These are phyloP conservation scores for Jacaranda copaia DNA, from an alignment of 257 asterid genomes.

Conservation along the genomic window DNA sequence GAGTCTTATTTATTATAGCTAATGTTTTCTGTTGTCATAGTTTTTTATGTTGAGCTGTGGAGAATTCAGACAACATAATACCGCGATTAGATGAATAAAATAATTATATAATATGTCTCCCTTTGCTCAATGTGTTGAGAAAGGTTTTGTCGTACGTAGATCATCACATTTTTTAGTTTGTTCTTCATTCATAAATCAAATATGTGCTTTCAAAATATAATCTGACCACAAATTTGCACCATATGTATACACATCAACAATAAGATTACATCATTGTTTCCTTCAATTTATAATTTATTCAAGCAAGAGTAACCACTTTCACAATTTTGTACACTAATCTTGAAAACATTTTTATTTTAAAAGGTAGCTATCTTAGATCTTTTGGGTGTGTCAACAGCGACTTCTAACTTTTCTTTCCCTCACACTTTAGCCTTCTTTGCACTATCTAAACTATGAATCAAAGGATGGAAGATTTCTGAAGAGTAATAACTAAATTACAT, in stretches of 20 bases:
- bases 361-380: too few species aligned
- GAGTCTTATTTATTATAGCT: not conserved
- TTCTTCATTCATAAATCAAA: constrained; percentile 29
- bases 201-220: not conserved
- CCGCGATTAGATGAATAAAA: too few species aligned
- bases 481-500: too few species aligned
- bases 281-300: constrained; percentile 25
- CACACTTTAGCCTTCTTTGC: too few species aligned
- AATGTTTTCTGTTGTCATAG: not conserved
- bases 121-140: too few species aligned
- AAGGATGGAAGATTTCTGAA: too few species aligned
- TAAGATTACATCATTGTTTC: constrained; percentile 27
- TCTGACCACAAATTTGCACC: not conserved
- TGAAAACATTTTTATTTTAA: not conserved
- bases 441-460: too few species aligned
- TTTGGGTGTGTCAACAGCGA: too few species aligned
- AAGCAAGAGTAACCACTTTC: constrained; percentile 29
- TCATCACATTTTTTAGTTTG: constrained; percentile 2
- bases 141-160: not conserved
- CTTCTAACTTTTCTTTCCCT: too few species aligned
- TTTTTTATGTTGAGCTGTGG: not conserved
- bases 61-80: not conserved
- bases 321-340: constrained; percentile 35
- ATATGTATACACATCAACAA: constrained; percentile 34
- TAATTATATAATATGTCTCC: too few species aligned